A percentile compares a stretch with the other conserved stretches of the same genome.
Evolutionary conservation across 345 rosid genomes (phyloP).

Genomic region (Salix brachista): DNA sequence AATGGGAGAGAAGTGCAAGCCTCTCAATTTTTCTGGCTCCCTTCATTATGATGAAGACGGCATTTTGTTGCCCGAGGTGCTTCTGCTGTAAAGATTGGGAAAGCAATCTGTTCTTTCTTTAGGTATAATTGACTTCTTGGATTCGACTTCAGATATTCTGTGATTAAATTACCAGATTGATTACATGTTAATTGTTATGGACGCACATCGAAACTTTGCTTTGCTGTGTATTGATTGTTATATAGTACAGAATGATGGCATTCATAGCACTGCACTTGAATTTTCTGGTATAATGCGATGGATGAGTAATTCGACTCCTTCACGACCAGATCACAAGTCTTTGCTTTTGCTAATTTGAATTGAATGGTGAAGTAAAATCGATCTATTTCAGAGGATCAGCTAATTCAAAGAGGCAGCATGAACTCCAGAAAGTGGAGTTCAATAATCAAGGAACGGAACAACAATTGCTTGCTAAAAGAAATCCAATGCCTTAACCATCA

Average conservation of each 20-base stretch:
- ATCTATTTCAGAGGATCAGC: background rate
- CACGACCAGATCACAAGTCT: too few species aligned
- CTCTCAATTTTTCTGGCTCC: slow-evolving; percentile 36
- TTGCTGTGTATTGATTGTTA: too few species aligned
- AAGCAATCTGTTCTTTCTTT: background rate
- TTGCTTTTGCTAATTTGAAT: too few species aligned
- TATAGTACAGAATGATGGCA: too few species aligned
- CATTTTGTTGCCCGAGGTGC: slow-evolving; percentile 36
- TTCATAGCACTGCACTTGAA: too few species aligned
- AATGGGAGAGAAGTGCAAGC: slow-evolving; percentile 64
- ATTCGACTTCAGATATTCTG: background rate
- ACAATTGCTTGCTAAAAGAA: too few species aligned
- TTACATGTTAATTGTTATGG: background rate
- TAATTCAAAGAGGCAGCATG: background rate
- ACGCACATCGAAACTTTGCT: background rate
- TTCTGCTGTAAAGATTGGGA: background rate
- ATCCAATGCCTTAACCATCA: background rate
- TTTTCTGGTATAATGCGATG: too few species aligned
- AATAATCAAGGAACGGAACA: background rate
- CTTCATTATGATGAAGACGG: slow-evolving; percentile 47
- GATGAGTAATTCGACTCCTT: too few species aligned
- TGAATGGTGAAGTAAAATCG: too few species aligned
- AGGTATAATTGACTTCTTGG: background rate
- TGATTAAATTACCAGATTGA: background rate
- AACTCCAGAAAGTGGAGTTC: background rate